Percentiles rank a stretch among this genome's conserved stretches.
phyloP scores from a whole-genome alignment of 179 eudicot species.

The Silene noctiflora region DNA sequence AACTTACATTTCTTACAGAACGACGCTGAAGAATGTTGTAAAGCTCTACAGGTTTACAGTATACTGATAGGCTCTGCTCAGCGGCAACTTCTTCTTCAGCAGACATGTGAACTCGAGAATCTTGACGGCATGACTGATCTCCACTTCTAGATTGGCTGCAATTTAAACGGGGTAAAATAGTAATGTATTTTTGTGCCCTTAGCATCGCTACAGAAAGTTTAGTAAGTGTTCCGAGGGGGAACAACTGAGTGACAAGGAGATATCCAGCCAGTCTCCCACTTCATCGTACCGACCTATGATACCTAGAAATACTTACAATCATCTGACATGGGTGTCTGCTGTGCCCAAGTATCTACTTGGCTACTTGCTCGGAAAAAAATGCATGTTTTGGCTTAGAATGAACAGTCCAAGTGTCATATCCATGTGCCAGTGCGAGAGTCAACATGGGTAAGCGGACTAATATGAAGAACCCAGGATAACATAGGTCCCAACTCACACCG shows the following conservation, averaged over 20 bases:
- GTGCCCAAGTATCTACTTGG: background rate
- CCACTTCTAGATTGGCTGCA: slow-evolving; percentile 65
- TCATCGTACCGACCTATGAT: background rate
- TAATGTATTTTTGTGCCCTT: slow-evolving; percentile 21
- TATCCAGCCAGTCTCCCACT: background rate
- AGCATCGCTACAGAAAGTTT: background rate
- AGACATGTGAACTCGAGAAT: slow-evolving; percentile 64
- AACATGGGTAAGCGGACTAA: too few species aligned
- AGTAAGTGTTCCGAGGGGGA: background rate
- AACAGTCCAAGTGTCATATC: background rate
- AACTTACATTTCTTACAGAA: slow-evolving; percentile 58
- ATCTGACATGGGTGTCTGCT: background rate
- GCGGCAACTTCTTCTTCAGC: slow-evolving; percentile 79
- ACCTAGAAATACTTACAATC: background rate
- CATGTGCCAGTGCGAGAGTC: too few species aligned
- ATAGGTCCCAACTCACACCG: too few species aligned
- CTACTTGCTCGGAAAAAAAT: too few species aligned
- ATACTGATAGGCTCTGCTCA: slow-evolving; percentile 73
- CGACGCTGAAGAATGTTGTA: slow-evolving; percentile 95
- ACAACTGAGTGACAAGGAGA: background rate
- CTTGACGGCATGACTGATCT: slow-evolving; percentile 79
- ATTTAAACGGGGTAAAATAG: background rate
- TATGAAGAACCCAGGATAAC: too few species aligned
- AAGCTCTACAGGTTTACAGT: slow-evolving; percentile 95
- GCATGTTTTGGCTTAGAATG: background rate